phyloP scores from a whole-genome alignment of 495 filamentous ascomycete genomes.

The Astrocystis sublimbata region DNA sequence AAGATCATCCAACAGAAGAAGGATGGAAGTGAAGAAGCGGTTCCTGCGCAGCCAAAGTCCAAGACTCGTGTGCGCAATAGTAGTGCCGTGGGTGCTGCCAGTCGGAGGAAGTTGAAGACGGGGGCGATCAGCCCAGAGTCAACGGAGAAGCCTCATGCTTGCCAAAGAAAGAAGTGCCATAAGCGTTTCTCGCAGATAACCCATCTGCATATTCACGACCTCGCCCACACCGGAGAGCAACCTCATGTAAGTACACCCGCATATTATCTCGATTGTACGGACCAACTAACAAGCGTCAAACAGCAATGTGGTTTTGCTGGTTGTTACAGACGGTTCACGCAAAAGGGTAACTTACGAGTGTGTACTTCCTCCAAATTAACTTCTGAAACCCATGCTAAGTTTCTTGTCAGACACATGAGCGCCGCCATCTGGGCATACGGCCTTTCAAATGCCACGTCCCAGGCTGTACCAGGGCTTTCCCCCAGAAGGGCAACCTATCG shows the following conservation, averaged over 20 bases:
- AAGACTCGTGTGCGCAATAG: neutral
- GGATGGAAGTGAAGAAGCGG: conserved; percentile 4
- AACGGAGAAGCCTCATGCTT: conserved; percentile 69
- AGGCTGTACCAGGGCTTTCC: conserved; percentile 74
- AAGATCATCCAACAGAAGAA: conserved; percentile 80
- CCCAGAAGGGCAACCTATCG: conserved; percentile 82
- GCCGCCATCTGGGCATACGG: conserved; percentile 79
- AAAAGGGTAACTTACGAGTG: conserved; percentile 87
- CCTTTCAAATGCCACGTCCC: conserved; percentile 75
- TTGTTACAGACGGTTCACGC: conserved; percentile 81
- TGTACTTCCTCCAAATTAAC: conserved; percentile 17
- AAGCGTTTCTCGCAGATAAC: conserved; percentile 92
- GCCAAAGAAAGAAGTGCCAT: conserved; percentile 70
- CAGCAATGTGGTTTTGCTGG: conserved; percentile 72
- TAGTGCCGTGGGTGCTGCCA: neutral
- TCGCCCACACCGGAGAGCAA: conserved; percentile 87
- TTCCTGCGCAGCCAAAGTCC: conserved; percentile 15
- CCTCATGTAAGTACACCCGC: conserved; percentile 67
- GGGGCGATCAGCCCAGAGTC: conserved; percentile 27
- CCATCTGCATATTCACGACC: conserved; percentile 86
- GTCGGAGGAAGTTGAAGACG: conserved; percentile 9
- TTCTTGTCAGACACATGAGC: conserved; percentile 69
- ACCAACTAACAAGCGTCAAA: neutral
- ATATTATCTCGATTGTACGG: neutral
- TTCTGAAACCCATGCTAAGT: conserved; percentile 8